Evolutionary conservation across 345 rosid genomes (phyloP).

Genomic region (Lenwebbia sp.): DNA sequence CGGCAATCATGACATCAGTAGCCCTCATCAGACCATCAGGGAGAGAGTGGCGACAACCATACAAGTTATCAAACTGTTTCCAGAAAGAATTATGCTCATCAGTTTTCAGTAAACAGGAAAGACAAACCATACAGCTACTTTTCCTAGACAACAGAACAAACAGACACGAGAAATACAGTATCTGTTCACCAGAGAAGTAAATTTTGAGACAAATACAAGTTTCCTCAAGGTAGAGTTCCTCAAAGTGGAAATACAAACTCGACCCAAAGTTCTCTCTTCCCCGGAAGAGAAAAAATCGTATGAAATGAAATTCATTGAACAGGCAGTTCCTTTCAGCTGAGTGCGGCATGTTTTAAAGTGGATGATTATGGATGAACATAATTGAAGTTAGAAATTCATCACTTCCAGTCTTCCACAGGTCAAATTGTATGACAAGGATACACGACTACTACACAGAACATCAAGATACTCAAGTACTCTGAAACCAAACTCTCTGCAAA

Average conservation of each 20-base stretch:
- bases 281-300: background rate
- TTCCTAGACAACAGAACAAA: background rate
- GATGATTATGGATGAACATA: background rate
- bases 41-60: slow-evolving; percentile 93
- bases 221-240: background rate
- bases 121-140: background rate
- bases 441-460: background rate
- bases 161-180: background rate
- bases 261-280: background rate
- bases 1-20: slow-evolving; percentile 94
- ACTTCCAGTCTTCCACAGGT: background rate
- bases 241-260: background rate
- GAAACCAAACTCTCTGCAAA: background rate
- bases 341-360: background rate
- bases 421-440: background rate
- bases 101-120: background rate
- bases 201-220: background rate
- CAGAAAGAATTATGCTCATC: background rate
- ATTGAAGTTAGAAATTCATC: background rate
- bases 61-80: slow-evolving; percentile 74
- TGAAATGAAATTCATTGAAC: background rate
- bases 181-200: background rate
- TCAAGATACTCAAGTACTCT: background rate
- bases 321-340: background rate
- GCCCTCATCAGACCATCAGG: slow-evolving; percentile 98